Percentiles rank a stretch among this genome's conserved stretches.
Conservation (phyloP, 164 flowering plant species). For the Nymphaea colorata region DNA sequence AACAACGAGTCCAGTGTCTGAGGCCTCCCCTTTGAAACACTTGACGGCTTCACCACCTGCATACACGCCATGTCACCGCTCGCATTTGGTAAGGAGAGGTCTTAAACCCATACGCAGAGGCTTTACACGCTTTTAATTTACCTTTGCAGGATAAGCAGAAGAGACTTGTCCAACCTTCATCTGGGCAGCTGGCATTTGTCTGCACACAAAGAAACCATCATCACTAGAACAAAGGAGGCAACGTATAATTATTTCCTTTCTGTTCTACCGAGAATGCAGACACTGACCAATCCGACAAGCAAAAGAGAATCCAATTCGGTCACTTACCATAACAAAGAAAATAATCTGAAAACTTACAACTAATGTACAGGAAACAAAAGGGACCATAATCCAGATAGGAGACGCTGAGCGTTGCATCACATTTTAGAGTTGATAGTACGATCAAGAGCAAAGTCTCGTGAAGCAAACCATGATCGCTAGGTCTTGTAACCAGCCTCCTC, state of each 20-base stretch:
- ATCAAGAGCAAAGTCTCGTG: too few relatives aligned
- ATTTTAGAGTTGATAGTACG: too few relatives aligned
- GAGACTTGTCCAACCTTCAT: not conserved
- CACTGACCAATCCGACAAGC: not conserved
- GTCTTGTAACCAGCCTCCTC: too few relatives aligned
- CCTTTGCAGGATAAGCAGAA: not conserved
- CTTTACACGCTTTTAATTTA: too few relatives aligned
- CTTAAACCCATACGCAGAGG: not conserved
- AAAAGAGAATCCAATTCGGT: not conserved
- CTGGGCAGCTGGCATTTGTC: not conserved
- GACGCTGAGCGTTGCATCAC: not conserved
- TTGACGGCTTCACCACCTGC: slow-evolving; percentile 7
- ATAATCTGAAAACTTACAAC: not conserved
- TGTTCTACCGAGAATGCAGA: too few relatives aligned
- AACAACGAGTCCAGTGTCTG: slow-evolving; percentile 76
- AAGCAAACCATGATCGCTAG: too few relatives aligned
- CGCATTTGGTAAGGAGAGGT: not conserved
- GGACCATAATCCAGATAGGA: not conserved
- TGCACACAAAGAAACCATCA: not conserved
- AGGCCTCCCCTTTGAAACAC: slow-evolving; percentile 38
- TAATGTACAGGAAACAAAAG: not conserved
- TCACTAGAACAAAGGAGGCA: not conserved
- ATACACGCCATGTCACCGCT: not conserved
- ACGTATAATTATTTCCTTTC: not conserved
- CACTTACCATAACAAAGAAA: not conserved